phyloP scores from a whole-genome alignment of 2,329 filamentous ascomycete species.

The Venturiaceae sp. region DNA sequence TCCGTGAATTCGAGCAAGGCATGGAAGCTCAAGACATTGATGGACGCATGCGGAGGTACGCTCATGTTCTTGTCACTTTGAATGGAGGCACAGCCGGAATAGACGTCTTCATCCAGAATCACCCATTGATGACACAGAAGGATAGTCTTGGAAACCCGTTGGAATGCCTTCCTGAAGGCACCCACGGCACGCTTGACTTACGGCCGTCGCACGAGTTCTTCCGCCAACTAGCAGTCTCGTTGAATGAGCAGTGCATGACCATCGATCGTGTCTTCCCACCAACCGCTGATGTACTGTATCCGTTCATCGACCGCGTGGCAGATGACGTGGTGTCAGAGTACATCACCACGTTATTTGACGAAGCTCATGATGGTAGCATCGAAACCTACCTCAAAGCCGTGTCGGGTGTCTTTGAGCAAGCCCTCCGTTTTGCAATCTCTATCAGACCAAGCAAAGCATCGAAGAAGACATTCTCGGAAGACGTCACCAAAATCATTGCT shows the following conservation, averaged over 20 bases:
- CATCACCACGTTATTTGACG: slow-evolving; percentile 74
- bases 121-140: slow-evolving; percentile 63
- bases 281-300: slow-evolving; percentile 59
- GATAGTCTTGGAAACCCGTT: slow-evolving; percentile 63
- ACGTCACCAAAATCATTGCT: slow-evolving; percentile 55
- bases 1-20: slow-evolving; percentile 87
- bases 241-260: slow-evolving; percentile 73
- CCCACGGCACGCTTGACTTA: slow-evolving; percentile 57
- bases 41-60: slow-evolving; percentile 80
- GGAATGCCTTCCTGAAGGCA: slow-evolving; percentile 67
- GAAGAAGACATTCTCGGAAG: slow-evolving; percentile 49
- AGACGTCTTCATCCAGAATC: slow-evolving; percentile 81
- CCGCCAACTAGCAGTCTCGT: slow-evolving; percentile 58
- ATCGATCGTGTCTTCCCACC: slow-evolving; percentile 77
- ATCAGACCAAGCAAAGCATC: slow-evolving; percentile 58
- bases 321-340: slow-evolving; percentile 82
- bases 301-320: slow-evolving; percentile 71
- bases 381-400: slow-evolving; percentile 77
- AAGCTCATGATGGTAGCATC: slow-evolving; percentile 67
- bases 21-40: slow-evolving; percentile 85
- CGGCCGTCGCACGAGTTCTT: slow-evolving; percentile 79
- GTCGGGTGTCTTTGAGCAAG: slow-evolving; percentile 81
- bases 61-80: slow-evolving; percentile 70
- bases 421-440: slow-evolving; percentile 63
- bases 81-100: slow-evolving; percentile 72